Evolutionary conservation across 2,329 filamentous ascomycete species (phyloP).

Genomic region (Aspergillus japonicus): DNA sequence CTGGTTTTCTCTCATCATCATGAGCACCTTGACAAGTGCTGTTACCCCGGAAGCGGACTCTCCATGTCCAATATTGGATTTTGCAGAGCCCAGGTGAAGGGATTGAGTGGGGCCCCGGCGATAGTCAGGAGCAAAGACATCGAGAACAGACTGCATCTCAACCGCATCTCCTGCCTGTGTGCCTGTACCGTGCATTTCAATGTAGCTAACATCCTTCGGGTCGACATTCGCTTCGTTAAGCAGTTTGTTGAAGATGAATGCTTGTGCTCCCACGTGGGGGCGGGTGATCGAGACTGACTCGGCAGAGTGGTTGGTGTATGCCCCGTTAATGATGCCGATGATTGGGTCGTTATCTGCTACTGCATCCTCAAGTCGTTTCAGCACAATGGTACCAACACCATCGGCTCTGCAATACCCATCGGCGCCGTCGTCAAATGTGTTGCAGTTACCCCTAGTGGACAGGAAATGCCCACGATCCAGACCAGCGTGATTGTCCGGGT

Average conservation of each 20-base stretch:
- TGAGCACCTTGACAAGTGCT: conserved; percentile 37
- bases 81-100: conserved; percentile 62
- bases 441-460: conserved; percentile 66
- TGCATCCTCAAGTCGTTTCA: conserved; percentile 80
- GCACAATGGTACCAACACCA: conserved; percentile 68
- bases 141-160: conserved; percentile 76
- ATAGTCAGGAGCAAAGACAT: conserved; percentile 58
- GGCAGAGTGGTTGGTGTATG: conserved; percentile 79
- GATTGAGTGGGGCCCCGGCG: conserved; percentile 41
- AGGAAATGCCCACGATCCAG: conserved; percentile 76
- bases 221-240: conserved; percentile 72
- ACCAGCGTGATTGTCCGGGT: conserved; percentile 76
- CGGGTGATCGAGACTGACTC: conserved; percentile 82
- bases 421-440: conserved; percentile 76
- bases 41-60: conserved; percentile 60
- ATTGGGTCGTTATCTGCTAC: conserved; percentile 68
- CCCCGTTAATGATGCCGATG: conserved; percentile 71
- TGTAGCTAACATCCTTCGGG: conserved; percentile 74
- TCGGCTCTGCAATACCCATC: conserved; percentile 84
- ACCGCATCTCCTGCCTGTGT: conserved; percentile 78
- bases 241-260: conserved; percentile 67
- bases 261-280: conserved; percentile 75
- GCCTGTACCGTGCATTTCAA: conserved; percentile 89
- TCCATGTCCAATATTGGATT: conserved; percentile 64
- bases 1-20: conserved; percentile 39